Evolutionary conservation across 306 rosid species (phyloP).

Genomic region (Oemleria cerasiformis): DNA sequence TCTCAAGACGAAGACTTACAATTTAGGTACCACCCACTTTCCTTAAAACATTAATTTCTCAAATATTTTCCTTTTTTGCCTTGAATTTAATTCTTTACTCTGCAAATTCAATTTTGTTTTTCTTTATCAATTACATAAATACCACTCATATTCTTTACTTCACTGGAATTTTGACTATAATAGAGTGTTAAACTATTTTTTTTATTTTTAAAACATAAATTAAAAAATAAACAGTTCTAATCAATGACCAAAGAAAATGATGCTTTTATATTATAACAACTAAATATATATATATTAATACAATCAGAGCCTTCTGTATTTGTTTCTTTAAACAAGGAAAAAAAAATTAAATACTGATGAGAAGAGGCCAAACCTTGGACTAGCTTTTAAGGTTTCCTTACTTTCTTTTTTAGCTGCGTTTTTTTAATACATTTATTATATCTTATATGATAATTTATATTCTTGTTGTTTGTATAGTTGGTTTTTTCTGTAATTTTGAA

Average conservation of each 20-base stretch:
- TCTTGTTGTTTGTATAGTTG: constrained; percentile 15
- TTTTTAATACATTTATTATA: constrained; percentile 29
- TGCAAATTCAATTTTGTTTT: too few species aligned
- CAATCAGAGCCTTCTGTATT: constrained; percentile 22
- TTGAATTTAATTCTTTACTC: too few species aligned
- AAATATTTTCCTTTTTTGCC: too few species aligned
- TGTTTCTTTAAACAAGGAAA: constrained; percentile 37
- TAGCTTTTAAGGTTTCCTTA: constrained; percentile 43
- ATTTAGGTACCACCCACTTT: background rate
- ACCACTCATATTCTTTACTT: too few species aligned
- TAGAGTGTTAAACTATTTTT: too few species aligned
- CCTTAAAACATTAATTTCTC: background rate
- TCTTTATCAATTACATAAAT: too few species aligned
- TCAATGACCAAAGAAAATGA: too few species aligned
- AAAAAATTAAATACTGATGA: constrained; percentile 3
- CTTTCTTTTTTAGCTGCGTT: constrained; percentile 24
- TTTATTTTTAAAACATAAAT: too few species aligned
- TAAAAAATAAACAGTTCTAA: too few species aligned
- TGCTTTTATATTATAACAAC: too few species aligned
- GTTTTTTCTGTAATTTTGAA: constrained; percentile 17
- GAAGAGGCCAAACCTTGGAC: constrained; percentile 54
- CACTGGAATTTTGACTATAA: too few species aligned
- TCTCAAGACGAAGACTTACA: background rate
- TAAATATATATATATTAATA: too few species aligned
- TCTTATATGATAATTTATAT: background rate